Evolutionary conservation across 2,329 filamentous ascomycete genomes (phyloP).

Genomic region (Camillea tinctor): DNA sequence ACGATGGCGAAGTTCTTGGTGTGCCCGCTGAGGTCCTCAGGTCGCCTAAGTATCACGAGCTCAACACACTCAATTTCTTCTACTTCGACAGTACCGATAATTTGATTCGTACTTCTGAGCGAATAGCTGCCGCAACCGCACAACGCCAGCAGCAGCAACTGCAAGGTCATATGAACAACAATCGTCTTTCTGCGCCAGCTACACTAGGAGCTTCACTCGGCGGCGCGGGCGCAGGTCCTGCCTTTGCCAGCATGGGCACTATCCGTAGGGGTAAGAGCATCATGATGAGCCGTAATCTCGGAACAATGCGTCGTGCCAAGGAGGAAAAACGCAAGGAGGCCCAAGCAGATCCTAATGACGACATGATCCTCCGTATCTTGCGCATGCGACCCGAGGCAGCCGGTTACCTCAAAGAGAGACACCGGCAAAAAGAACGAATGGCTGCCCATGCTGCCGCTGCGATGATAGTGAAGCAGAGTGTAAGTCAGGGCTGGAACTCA

Average conservation of each 20-base stretch:
- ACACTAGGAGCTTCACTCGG: slow-evolving; percentile 50
- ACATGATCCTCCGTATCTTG: slow-evolving; percentile 94
- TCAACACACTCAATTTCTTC: slow-evolving; percentile 96
- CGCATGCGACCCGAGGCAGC: slow-evolving; percentile 92
- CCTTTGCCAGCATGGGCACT: slow-evolving; percentile 66
- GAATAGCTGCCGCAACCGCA: slow-evolving; percentile 87
- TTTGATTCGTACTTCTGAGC: slow-evolving; percentile 90
- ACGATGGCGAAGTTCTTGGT: slow-evolving; percentile 79
- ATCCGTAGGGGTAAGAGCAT: slow-evolving; percentile 73
- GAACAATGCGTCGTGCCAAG: slow-evolving; percentile 94
- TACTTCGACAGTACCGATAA: slow-evolving; percentile 93
- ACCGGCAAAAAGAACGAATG: slow-evolving; percentile 89
- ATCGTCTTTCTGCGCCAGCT: slow-evolving; percentile 67
- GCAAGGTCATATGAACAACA: slow-evolving; percentile 49
- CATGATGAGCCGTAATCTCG: slow-evolving; percentile 90
- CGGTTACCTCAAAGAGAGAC: slow-evolving; percentile 83
- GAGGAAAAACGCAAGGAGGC: slow-evolving; percentile 94
- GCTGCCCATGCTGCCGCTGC: slow-evolving; percentile 88
- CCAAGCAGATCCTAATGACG: slow-evolving; percentile 93
- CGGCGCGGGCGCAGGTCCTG: slow-evolving; percentile 44
- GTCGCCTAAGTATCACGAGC: slow-evolving; percentile 96
- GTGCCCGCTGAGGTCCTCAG: slow-evolving; percentile 90
- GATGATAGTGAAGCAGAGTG: slow-evolving; percentile 90
- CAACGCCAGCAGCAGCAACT: slow-evolving; percentile 71
- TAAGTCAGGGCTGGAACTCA: slow-evolving; percentile 58